Percentiles rank a stretch among this genome's conserved stretches.
Conservation (phyloP, 2,329 filamentous ascomycete species). For the Aureobasidium leucospermi region DNA sequence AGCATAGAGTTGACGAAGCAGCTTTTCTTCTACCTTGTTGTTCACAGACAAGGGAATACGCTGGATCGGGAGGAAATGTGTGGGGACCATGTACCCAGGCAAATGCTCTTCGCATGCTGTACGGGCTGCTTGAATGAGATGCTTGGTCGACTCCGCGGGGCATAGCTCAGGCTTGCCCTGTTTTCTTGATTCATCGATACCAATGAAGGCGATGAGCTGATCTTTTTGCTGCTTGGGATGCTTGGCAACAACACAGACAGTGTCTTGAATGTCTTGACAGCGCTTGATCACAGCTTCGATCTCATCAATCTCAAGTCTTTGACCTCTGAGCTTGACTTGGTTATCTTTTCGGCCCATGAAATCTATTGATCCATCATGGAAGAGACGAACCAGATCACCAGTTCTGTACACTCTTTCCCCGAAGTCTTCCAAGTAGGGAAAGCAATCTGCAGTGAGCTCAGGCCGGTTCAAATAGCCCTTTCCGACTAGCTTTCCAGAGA, state of each 20-base stretch:
- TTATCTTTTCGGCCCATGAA: conserved; percentile 85
- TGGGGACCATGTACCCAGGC: conserved; percentile 85
- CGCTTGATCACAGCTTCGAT: conserved; percentile 76
- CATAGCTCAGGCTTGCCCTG: conserved; percentile 14
- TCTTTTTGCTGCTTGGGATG: conserved; percentile 69
- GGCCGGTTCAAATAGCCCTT: conserved; percentile 79
- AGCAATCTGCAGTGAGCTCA: conserved; percentile 69
- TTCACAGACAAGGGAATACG: conserved; percentile 75
- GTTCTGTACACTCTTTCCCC: conserved; percentile 65
- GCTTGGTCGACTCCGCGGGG: conserved; percentile 4
- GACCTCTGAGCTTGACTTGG: conserved; percentile 84
- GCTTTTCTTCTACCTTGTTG: conserved; percentile 77
- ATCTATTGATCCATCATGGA: conserved; percentile 75
- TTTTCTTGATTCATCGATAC: conserved; percentile 18
- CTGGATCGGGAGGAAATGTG: conserved; percentile 66
- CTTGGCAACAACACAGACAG: conserved; percentile 68
- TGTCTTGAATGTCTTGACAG: conserved; percentile 54
- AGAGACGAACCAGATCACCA: conserved; percentile 75
- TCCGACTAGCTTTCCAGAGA: conserved; percentile 79
- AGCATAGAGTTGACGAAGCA: conserved; percentile 59
- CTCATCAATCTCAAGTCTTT: conserved; percentile 82
- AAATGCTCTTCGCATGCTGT: conserved; percentile 62
- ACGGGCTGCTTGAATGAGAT: conserved; percentile 43
- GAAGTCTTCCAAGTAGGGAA: conserved; percentile 54
- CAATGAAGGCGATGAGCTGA: conserved; percentile 70